Conservation (phyloP, 1,284 basidiomycete genomes). For the Moesziomyces globuligerus region DNA sequence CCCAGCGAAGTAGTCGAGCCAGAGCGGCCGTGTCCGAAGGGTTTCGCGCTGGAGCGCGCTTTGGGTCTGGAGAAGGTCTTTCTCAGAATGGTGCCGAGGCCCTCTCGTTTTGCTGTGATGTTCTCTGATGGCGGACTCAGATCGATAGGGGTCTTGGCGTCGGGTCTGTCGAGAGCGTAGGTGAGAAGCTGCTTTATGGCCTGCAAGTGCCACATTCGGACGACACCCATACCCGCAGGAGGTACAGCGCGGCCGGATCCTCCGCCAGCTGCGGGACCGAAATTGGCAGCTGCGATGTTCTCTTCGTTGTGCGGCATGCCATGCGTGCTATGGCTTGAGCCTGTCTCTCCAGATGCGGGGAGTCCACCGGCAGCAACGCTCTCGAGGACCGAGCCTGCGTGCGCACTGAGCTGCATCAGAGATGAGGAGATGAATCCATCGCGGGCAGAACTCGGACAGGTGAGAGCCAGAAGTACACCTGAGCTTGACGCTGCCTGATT, state of each 20-base stretch:
- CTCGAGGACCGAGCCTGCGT: constrained; percentile 39
- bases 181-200: constrained; percentile 43
- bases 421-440: constrained; percentile 21
- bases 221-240: constrained; percentile 40
- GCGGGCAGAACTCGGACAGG: constrained; percentile 21
- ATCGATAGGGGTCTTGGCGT: constrained; percentile 41
- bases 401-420: constrained; percentile 45
- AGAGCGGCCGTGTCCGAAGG: neutral
- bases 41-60: constrained; percentile 1
- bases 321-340: constrained; percentile 18
- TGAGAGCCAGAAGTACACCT: constrained; percentile 52
- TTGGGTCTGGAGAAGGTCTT: constrained; percentile 36
- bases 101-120: constrained; percentile 7
- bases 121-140: constrained; percentile 11
- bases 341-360: constrained; percentile 14
- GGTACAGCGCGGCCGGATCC: constrained; percentile 45
- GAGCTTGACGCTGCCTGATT: constrained; percentile 1
- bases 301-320: constrained; percentile 11
- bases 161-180: constrained; percentile 44
- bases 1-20: constrained; percentile 8
- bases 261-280: constrained; percentile 46
- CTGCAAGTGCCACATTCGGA: constrained; percentile 59
- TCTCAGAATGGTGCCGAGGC: constrained; percentile 37
- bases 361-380: constrained; percentile 18
- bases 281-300: constrained; percentile 40